Base-by-base conservation (phyloP, 768 basidiomycete genomes). In the Leccinum pellstonianum region DNA sequence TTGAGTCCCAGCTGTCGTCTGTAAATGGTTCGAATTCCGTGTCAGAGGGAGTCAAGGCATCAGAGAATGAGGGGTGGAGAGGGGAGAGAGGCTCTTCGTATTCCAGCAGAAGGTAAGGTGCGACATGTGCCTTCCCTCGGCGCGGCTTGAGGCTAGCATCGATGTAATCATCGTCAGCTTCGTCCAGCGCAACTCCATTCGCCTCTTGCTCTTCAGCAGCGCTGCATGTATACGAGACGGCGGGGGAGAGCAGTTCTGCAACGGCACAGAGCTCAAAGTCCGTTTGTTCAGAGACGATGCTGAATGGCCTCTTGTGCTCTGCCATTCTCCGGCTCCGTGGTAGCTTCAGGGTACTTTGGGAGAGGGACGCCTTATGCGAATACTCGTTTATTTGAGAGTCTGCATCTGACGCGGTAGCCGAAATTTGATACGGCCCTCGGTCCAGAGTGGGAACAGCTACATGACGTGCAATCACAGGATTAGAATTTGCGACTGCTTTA, bases 211-310 rank as follows among this genome's bases (percentile, higher is more conserved):
- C 70, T 56, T 70, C 69, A 9, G 68, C 67, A 29, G 56, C 48
- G 48, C 66, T 70, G 8, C 46, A 52, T 15, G 59, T 35, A 25
- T 73, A 69, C 15, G 66, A 68, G 21, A 76, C 62, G 31, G 71
- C 62, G 1, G 76, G 73, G 11, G 78, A 74, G 58, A 85, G 73
- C 46, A 83, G 69, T 29, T 82, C 82, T 2, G 80, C 78, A 51
- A 84, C 70, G n/a, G 78, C 80, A n/a, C 76, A 68, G 14, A 85
- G 75, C 59, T 85, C 83, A 31, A 71, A 65, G 52, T 84, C 83
- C 10, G 82, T 82, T 12, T 75, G 71, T 7, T 77, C 68, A 4
- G 83, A 84, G 33, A 83, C 75, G 21, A 75, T 64, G 62, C 82
- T 84, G 52, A 67, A 67, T 29, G 75, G 61, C 57, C 80, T 77